phyloP scores from a whole-genome alignment of 106 monocot species.

The Apostasia ramifera region DNA sequence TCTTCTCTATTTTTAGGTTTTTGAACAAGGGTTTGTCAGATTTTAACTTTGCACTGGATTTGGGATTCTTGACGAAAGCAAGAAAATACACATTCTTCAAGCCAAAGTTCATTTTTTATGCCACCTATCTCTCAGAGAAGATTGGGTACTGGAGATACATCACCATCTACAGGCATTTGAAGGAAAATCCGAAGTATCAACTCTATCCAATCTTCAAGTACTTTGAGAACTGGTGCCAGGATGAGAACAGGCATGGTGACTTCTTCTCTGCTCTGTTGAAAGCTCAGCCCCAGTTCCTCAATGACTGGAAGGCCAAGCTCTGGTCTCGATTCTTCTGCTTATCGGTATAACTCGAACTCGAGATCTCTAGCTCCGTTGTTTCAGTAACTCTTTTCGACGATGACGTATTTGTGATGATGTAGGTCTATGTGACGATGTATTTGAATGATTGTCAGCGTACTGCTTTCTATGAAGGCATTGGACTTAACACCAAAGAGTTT shows the following conservation, averaged over 20 bases:
- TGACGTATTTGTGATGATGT: background rate
- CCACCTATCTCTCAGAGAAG: constrained; percentile 92
- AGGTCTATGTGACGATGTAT: constrained; percentile 99
- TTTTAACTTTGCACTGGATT: constrained; percentile 87
- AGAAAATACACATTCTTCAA: constrained; percentile 99
- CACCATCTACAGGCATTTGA: constrained; percentile 90
- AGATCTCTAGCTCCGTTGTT: too few relatives aligned
- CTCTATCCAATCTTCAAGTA: constrained; percentile 98
- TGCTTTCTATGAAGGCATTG: constrained; percentile 92
- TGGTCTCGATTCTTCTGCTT: constrained; percentile 98
- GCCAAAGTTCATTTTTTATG: constrained; percentile 98
- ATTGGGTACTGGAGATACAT: constrained; percentile 99
- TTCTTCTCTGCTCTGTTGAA: constrained; percentile 96
- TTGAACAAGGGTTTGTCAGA: constrained; percentile 95
- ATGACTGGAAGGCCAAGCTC: constrained; percentile 98
- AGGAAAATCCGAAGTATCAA: constrained; percentile 83
- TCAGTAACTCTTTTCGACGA: too few relatives aligned
- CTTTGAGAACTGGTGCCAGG: constrained; percentile 99
- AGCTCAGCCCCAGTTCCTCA: constrained; percentile 97
- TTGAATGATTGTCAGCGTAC: constrained; percentile 89
- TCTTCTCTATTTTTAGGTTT: constrained; percentile 42
- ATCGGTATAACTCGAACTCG: constrained; percentile 39
- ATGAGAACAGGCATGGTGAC: constrained; percentile 98
- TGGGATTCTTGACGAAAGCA: constrained; percentile 95
- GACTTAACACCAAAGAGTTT: constrained; percentile 89